Conservation (phyloP, 345 rosid genomes). For the Pugionium cornutum region DNA sequence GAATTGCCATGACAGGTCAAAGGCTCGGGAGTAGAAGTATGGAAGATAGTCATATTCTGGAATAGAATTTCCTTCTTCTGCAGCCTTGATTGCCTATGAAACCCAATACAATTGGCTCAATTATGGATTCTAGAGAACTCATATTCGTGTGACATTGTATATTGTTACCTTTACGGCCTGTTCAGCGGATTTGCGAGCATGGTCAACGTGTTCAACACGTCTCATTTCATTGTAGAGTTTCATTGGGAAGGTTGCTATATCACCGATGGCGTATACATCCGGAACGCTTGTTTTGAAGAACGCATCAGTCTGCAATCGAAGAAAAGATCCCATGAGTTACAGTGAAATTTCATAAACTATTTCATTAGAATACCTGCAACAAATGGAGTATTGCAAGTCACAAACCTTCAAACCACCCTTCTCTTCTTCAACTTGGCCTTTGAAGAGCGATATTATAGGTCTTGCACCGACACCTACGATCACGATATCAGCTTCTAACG, state of each 20-base stretch:
- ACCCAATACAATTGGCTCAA: background rate
- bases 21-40: slow-evolving; percentile 44
- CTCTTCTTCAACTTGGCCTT: slow-evolving; percentile 92
- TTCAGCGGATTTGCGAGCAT: slow-evolving; percentile 96
- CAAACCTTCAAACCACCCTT: slow-evolving; percentile 86
- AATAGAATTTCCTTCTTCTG: slow-evolving; percentile 58
- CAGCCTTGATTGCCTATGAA: slow-evolving; percentile 65
- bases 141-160: background rate
- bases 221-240: slow-evolving; percentile 75
- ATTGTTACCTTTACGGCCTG: slow-evolving; percentile 73
- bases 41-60: slow-evolving; percentile 64
- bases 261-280: slow-evolving; percentile 91
- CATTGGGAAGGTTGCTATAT: slow-evolving; percentile 85
- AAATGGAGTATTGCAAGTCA: background rate
- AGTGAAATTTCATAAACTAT: background rate
- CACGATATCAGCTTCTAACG: slow-evolving; percentile 86
- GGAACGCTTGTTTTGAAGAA: slow-evolving; percentile 45
- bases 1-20: slow-evolving; percentile 92
- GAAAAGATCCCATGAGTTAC: slow-evolving; percentile 8
- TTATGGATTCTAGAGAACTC: background rate
- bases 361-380: background rate
- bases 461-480: slow-evolving; percentile 96
- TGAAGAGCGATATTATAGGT: slow-evolving; percentile 68
- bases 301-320: slow-evolving; percentile 35
- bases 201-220: slow-evolving; percentile 97